Evolutionary conservation across 1,284 basidiomycete species (phyloP).

Genomic region (Veloboletus limbatus): DNA sequence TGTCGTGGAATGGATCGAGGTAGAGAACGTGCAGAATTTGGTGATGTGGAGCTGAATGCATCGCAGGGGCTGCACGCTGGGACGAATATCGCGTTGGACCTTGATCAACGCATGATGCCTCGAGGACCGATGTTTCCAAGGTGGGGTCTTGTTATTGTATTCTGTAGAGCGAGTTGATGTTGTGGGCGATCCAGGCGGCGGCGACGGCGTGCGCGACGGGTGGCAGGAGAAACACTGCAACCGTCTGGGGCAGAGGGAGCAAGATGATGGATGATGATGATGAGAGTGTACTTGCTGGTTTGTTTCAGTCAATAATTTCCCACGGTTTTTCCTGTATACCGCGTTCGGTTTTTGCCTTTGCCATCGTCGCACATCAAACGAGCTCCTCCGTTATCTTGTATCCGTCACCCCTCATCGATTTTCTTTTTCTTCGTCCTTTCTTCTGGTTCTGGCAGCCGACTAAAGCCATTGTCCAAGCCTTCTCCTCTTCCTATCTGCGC

Average conservation of each 20-base stretch:
- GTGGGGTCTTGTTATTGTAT: constrained; percentile 42
- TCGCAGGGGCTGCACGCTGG: constrained; percentile 83
- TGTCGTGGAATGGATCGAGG: constrained; percentile 97
- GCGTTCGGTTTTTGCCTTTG: constrained; percentile 36
- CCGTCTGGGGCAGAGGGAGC: not conserved
- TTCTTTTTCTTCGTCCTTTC: constrained; percentile 14
- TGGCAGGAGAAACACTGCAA: constrained; percentile 3
- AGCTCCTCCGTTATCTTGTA: constrained; percentile 35
- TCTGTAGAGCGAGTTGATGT: not conserved
- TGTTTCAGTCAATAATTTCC: too few species aligned
- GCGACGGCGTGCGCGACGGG: constrained; percentile 37
- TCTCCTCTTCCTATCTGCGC: constrained; percentile 2
- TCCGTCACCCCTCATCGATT: constrained; percentile 36
- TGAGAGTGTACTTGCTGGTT: too few species aligned
- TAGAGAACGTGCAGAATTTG: constrained; percentile 34
- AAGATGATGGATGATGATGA: too few species aligned
- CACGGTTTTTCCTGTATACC: constrained; percentile 29
- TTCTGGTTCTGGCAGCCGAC: constrained; percentile 26
- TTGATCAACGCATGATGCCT: constrained; percentile 90
- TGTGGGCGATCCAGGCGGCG: constrained; percentile 37
- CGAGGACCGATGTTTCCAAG: constrained; percentile 78
- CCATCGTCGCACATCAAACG: constrained; percentile 31
- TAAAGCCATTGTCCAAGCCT: constrained; percentile 17
- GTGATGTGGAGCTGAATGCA: constrained; percentile 13
- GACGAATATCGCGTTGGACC: constrained; percentile 88